Evolutionary conservation across 805 yeast species (phyloP), one percentile per base, ranked within the genome.

Genomic region (Pichia ethanolica): DNA sequence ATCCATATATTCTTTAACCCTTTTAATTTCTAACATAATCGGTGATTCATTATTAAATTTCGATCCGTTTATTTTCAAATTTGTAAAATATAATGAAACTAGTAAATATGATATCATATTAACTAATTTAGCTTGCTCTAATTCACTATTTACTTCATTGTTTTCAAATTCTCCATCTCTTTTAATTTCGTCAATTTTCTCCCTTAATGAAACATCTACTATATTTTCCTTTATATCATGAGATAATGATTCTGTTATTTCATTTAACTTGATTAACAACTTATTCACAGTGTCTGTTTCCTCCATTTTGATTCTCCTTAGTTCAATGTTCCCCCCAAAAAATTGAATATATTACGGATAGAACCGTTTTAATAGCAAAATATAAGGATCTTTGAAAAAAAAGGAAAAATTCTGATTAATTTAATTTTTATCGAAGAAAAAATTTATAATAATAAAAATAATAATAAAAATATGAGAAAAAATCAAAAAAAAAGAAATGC

Each of bases 1-100:
- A 37, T 73, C 73, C 81, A 85, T 83, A 55, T 83, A 84, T n/a
- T 71, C 59, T 61, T 83, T 85, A 39, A 86, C 82, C 53, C 89
- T 71, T 7, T 70, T 72, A 46, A 87, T 68, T 59, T 86, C 95
- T 33, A 68, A 68, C 81, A 82, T 79, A 25, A 89, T 76, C 2
- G 83, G 81, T 56, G 84, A 88, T 7, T 66, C 62, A 10, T 71
- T 72, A 1, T 83, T 75, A 7, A 44, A 50, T 50, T 81, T 78
- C 13, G 72, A 63, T 1, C 91, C 91, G 13, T 66, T 66, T 0
- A 81, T 59, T 54, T 84, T 81, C 50, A 84, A 62, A 57, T 81
- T 78, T 5, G 84, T 74, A 63, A 77, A 83, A 48, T 80, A 67
- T 25, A 81, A 59, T 0, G 89, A 81, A 9, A 79, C 69, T 30